Percentiles rank a stretch among this genome's conserved stretches.
Evolutionary conservation across 163 green algal species (phyloP).

Genomic region (Scenedesmus sp.): DNA sequence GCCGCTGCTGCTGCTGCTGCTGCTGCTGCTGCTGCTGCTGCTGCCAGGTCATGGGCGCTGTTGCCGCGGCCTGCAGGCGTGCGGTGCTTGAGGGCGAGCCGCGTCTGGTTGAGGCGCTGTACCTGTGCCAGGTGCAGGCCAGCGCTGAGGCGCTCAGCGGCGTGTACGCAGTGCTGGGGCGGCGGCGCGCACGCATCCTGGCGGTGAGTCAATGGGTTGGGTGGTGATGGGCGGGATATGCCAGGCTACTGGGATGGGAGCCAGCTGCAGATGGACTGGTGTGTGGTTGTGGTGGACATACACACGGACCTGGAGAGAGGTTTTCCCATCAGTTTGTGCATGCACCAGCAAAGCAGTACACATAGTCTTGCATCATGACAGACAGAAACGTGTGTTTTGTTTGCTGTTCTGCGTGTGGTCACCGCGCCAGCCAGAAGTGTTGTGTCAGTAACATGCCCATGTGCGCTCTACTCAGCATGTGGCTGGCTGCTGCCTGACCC

Average conservation of each 20-base stretch:
- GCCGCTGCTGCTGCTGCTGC: background rate
- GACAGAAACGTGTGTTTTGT: background rate
- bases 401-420: background rate
- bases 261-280: too few species aligned
- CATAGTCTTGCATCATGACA: too few species aligned
- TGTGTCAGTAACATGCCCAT: background rate
- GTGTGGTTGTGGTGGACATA: too few species aligned
- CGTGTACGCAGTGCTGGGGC: slow-evolving; percentile 93
- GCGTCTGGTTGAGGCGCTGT: slow-evolving; percentile 95
- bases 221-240: too few species aligned
- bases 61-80: slow-evolving; percentile 74
- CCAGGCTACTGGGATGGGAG: too few species aligned
- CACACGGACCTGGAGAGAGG: too few species aligned
- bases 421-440: background rate
- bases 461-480: background rate
- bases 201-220: slow-evolving; percentile 60
- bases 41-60: slow-evolving; percentile 81
- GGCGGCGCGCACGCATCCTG: slow-evolving; percentile 80
- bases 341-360: too few species aligned
- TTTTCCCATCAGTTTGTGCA: too few species aligned
- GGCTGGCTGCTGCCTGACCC: background rate
- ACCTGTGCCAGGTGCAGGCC: slow-evolving; percentile 85
- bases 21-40: background rate
- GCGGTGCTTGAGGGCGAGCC: slow-evolving; percentile 86
- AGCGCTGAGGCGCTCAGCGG: slow-evolving; percentile 67